Percentiles rank a stretch among this genome's conserved stretches.
Conservation (phyloP, 768 basidiomycete species). For the Collybia sordida region DNA sequence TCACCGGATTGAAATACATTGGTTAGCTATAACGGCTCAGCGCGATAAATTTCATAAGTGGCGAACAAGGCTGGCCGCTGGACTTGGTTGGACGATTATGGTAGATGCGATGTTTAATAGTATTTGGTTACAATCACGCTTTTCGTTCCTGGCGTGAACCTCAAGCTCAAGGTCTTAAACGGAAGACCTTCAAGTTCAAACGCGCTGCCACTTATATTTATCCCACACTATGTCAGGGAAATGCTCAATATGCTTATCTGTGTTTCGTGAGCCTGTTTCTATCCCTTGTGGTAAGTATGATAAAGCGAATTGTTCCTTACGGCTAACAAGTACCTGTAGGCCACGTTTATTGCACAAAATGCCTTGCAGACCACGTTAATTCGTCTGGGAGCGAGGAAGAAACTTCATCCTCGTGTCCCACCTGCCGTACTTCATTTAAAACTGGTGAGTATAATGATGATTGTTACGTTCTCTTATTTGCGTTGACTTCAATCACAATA, state of each 20-base stretch:
- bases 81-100: too few relatives aligned
- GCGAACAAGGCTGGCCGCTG: too few relatives aligned
- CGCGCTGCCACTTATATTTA: background rate
- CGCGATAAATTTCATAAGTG: too few relatives aligned
- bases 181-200: background rate
- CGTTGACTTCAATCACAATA: constrained; percentile 13
- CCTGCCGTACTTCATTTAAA: constrained; percentile 55
- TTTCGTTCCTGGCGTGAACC: too few relatives aligned
- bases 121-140: too few relatives aligned
- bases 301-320: background rate
- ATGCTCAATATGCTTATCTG: constrained; percentile 60
- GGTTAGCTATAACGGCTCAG: too few relatives aligned
- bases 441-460: constrained; percentile 38
- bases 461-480: background rate
- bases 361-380: constrained; percentile 46
- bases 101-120: too few relatives aligned
- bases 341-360: constrained; percentile 62
- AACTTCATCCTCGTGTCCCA: constrained; percentile 50
- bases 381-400: constrained; percentile 28
- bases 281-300: constrained; percentile 58
- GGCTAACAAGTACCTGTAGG: constrained; percentile 33
- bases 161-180: too few relatives aligned
- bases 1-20: too few relatives aligned
- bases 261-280: constrained; percentile 52
- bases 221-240: constrained; percentile 23